A percentile compares a stretch with the other conserved stretches of the same genome.
Evolutionary conservation across 306 rosid species (phyloP).

Genomic region (Acmispon strigosus): DNA sequence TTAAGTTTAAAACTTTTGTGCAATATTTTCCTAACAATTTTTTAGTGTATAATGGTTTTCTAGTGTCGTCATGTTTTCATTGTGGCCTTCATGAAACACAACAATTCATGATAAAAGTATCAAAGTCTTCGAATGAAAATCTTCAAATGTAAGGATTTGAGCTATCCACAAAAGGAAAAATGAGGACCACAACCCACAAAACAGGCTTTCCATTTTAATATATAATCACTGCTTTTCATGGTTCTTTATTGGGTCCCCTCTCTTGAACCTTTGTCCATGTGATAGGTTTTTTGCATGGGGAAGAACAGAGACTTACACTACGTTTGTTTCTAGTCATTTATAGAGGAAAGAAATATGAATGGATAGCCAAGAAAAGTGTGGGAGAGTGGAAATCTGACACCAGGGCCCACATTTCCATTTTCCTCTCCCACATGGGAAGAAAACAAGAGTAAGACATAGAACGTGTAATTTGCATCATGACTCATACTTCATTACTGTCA

Average conservation of each 20-base stretch:
- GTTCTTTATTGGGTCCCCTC: slow-evolving; percentile 28
- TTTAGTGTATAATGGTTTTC: neutral
- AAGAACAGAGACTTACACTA: neutral
- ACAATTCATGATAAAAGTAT: slow-evolving; percentile 1
- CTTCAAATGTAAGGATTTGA: neutral
- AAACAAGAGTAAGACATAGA: no score
- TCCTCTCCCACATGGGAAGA: no score
- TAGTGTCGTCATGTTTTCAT: neutral
- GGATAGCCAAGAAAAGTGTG: no score
- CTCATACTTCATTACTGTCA: no score
- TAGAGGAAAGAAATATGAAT: no score
- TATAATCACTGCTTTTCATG: slow-evolving; percentile 26
- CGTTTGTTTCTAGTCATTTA: no score
- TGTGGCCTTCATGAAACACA: neutral
- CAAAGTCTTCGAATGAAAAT: neutral
- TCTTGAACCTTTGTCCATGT: slow-evolving; percentile 6
- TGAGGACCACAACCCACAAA: slow-evolving; percentile 13
- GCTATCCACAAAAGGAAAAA: slow-evolving; percentile 13
- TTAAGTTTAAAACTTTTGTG: neutral
- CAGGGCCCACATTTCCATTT: no score
- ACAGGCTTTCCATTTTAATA: slow-evolving; percentile 15
- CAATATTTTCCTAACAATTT: neutral
- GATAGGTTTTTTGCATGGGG: slow-evolving; percentile 8
- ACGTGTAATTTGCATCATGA: no score
- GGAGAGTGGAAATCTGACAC: no score